phyloP scores from a whole-genome alignment of 1,139 yeast genomes.

The Meyerozyma guilliermondii region DNA sequence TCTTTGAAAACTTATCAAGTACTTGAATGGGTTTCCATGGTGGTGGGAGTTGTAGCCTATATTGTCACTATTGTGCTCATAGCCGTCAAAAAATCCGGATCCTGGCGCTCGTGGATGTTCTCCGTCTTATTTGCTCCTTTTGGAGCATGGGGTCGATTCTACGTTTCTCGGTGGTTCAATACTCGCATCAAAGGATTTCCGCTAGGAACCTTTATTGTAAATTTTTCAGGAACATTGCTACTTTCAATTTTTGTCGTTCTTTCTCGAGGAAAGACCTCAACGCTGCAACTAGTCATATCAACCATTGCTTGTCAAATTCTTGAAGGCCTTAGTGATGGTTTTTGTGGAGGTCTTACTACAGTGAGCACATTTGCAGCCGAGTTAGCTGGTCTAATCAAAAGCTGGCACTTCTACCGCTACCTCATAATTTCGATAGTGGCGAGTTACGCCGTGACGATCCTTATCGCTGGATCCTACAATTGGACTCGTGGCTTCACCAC shows the following conservation, averaged over 20 bases:
- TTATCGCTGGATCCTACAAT: slow-evolving; percentile 50
- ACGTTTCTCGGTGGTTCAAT: slow-evolving; percentile 48
- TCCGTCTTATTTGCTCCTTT: slow-evolving; percentile 55
- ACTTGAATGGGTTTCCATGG: slow-evolving; percentile 16
- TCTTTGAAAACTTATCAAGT: slow-evolving; percentile 9
- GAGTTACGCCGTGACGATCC: slow-evolving; percentile 36
- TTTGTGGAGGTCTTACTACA: slow-evolving; percentile 75
- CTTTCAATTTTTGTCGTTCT: slow-evolving; percentile 53
- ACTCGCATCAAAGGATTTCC: slow-evolving; percentile 43
- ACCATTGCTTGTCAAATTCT: slow-evolving; percentile 47
- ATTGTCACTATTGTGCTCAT: slow-evolving; percentile 41
- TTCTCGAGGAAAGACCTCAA: slow-evolving; percentile 34
- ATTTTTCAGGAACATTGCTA: slow-evolving; percentile 52
- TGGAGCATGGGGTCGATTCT: slow-evolving; percentile 59
- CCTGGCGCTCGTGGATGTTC: slow-evolving; percentile 65
- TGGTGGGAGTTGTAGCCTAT: slow-evolving; percentile 27
- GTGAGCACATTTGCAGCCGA: slow-evolving; percentile 75
- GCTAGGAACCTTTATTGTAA: slow-evolving; percentile 71
- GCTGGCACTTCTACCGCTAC: slow-evolving; percentile 32
- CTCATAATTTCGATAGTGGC: slow-evolving; percentile 30
- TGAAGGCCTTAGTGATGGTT: slow-evolving; percentile 60
- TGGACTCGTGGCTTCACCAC: slow-evolving; percentile 42
- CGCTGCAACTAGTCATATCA: slow-evolving; percentile 16
- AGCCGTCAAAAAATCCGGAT: slow-evolving; percentile 27
- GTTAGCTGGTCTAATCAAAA: slow-evolving; percentile 33